Evolutionary conservation across 768 basidiomycete genomes (phyloP).

Genomic region (Ramaria sp.): DNA sequence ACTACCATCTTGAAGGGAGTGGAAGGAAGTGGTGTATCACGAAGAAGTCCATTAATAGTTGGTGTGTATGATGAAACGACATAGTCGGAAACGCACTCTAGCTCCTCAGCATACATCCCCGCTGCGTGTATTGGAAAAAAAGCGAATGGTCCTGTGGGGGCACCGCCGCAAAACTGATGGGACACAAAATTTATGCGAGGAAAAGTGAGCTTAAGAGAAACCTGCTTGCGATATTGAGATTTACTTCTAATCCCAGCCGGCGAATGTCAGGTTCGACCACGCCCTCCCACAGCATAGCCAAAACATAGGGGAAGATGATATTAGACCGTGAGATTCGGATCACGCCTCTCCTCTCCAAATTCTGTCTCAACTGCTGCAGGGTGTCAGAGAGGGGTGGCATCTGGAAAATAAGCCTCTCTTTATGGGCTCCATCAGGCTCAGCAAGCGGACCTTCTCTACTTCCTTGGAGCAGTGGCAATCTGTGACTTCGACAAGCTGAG

Average conservation of each 20-base stretch:
- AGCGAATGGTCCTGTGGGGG: conserved; percentile 22
- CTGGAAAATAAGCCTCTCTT: too few species aligned
- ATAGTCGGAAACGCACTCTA: conserved; percentile 11
- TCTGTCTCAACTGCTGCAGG: too few species aligned
- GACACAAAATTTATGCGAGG: not conserved
- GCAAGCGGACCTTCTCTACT: too few species aligned
- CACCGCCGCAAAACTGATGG: conserved; percentile 20
- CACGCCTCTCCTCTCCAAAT: not conserved
- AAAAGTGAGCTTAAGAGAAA: too few species aligned
- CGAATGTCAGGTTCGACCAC: not conserved
- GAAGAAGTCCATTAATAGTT: conserved; percentile 18
- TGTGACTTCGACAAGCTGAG: not conserved
- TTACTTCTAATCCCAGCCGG: not conserved
- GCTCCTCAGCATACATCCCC: conserved; percentile 18
- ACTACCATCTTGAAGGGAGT: conserved; percentile 8
- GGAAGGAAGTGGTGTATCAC: too few species aligned
- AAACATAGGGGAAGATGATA: not conserved
- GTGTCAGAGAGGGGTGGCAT: too few species aligned
- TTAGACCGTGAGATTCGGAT: not conserved
- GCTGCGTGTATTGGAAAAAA: conserved; percentile 33
- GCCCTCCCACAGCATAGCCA: not conserved
- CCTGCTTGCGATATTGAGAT: not conserved
- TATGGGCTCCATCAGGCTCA: too few species aligned
- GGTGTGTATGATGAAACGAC: conserved; percentile 26
- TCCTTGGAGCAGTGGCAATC: too few species aligned